Base-by-base conservation (phyloP, 345 rosid species). In the Melastoma malabathricum region DNA sequence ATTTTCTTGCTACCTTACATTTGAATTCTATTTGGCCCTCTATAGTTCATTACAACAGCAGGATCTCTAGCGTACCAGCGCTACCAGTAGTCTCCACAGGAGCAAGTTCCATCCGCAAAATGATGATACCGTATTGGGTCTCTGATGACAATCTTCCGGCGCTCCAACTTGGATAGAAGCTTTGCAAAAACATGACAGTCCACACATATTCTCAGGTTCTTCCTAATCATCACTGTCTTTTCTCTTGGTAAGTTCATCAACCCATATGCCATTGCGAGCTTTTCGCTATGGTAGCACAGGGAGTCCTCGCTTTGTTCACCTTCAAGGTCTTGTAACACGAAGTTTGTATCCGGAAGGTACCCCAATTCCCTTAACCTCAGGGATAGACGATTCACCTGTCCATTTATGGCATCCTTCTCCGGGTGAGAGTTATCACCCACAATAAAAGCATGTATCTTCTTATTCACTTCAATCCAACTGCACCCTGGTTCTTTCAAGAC, bases 61-160 rank as follows among this genome's bases (percentile, higher is more conserved):
- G 9, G 38, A 29, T 29, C 5, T 6, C 5, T 29, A 5, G 38
- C 9, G 38, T 29, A 29, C 1, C 6, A 10, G 9, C 38, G 38
- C 38, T 4, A 79, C 87, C 87, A 79, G 17, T 75, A 85, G 65
- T 82, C 94, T 1, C 81, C 66, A 54, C 87, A 79, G 9, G 84
- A 82, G 73, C 84, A 85, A 48, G 51, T 48, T 47, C 90, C 84
- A 61, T 72, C 71, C 5, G 34, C 44, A 17, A 85, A 82, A 55
- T 82, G 84, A 73, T 85, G 84, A 59, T 82, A 75, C 18, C 87
- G 71, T 7, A 82, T 64, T 1, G 83, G 81, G 71, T 75, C 90
- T 57, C 90, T 63, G 27, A 79, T 68, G 16, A 85, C 83, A 16
- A 82, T 59, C n/a, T 20, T 34, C 12, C 79, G 69, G 13, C 54